These are phyloP conservation scores for Angomonas deanei DNA, from an alignment of 208 protist species.

Conservation along the genomic window DNA sequence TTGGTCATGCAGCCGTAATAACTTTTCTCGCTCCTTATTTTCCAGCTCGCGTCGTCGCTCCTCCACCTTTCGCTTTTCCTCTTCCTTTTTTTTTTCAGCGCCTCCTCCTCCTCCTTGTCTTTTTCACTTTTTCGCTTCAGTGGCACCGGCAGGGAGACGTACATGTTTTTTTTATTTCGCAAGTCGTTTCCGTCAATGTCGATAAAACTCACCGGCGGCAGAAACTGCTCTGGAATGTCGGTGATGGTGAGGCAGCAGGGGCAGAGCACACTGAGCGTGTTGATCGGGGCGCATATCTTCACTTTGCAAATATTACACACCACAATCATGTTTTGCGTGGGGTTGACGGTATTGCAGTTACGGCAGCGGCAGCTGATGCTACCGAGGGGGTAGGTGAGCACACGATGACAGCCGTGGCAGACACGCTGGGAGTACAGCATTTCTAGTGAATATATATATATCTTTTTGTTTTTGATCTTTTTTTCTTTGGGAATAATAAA, in stretches of 20 bases:
- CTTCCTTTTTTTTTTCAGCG: neutral
- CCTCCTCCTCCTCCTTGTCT: neutral
- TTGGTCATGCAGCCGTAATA: neutral
- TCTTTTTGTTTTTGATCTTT: conserved; percentile 5
- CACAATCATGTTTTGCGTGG: conserved; percentile 48
- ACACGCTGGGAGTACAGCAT: conserved; percentile 67
- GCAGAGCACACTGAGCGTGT: conserved; percentile 61
- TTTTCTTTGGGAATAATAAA: no score
- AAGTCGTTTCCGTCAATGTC: conserved; percentile 15
- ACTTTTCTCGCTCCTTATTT: neutral
- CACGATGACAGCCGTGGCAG: conserved; percentile 53
- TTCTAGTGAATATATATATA: conserved; percentile 5
- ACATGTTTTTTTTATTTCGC: conserved; percentile 36
- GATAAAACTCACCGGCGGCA: conserved; percentile 37
- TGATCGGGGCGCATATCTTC: conserved; percentile 59
- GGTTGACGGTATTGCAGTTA: conserved; percentile 59
- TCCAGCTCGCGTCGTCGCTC: conserved; percentile 4
- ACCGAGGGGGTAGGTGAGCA: conserved; percentile 70
- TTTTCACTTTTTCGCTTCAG: neutral
- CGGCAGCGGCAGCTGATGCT: conserved; percentile 69
- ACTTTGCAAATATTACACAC: conserved; percentile 36
- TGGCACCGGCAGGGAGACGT: conserved; percentile 28
- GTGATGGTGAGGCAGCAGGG: conserved; percentile 70
- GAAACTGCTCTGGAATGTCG: conserved; percentile 61
- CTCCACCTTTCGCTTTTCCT: neutral